phyloP scores from a whole-genome alignment of 106 monocot species.

The Hemerocallis citrina region DNA sequence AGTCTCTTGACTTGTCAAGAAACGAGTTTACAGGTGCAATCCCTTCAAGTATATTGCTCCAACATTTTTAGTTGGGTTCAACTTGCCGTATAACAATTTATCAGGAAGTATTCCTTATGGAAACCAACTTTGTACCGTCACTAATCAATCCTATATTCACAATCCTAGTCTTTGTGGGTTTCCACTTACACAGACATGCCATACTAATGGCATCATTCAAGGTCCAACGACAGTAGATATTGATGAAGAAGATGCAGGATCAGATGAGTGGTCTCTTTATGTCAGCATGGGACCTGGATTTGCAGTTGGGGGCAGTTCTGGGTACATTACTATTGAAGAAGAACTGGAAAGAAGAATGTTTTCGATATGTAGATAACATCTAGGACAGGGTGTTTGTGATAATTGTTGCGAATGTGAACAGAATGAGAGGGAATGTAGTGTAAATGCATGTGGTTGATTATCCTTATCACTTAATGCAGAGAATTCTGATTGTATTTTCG shows the following conservation, averaged over 20 bases:
- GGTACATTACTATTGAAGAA: conserved; percentile 4
- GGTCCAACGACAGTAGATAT: not conserved
- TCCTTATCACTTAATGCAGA: too few relatives aligned
- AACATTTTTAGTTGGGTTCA: conserved; percentile 1
- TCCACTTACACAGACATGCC: not conserved
- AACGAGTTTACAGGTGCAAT: conserved; percentile 23
- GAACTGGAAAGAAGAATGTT: not conserved
- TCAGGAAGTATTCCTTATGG: conserved; percentile 18
- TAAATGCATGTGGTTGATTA: not conserved
- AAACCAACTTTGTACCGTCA: conserved; percentile 8
- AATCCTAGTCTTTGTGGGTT: conserved; percentile 20
- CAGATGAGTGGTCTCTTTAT: not conserved
- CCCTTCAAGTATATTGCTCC: conserved; percentile 8
- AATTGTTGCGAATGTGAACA: not conserved
- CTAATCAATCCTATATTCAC: conserved; percentile 13
- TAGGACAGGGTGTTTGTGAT: not conserved
- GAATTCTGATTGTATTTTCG: too few relatives aligned
- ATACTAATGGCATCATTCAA: not conserved
- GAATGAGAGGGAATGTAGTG: not conserved
- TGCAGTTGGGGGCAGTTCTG: conserved; percentile 1
- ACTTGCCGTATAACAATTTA: conserved; percentile 7
- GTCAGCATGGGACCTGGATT: not conserved
- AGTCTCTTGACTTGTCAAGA: conserved; percentile 16
- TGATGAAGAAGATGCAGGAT: not conserved
- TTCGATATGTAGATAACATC: not conserved